phyloP scores from a whole-genome alignment of 768 basidiomycete species.

The Pleurotus eryngii region DNA sequence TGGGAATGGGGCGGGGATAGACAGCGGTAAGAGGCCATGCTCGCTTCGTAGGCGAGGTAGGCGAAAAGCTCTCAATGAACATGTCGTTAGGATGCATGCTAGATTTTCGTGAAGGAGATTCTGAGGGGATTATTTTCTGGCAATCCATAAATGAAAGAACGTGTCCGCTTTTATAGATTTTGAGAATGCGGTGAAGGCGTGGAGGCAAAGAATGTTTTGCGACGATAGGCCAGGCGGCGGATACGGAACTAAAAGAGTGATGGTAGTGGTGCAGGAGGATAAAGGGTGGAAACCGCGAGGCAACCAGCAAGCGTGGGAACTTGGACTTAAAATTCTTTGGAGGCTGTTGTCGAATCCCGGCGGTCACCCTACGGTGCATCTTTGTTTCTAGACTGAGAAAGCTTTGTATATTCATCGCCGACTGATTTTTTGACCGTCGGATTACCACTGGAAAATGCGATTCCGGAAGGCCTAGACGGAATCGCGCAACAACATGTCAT shows the following conservation, averaged over 20 bases:
- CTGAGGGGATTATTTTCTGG: background rate
- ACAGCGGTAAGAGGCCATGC: slow-evolving; percentile 17
- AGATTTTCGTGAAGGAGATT: background rate
- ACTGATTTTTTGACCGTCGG: no score
- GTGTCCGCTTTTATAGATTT: background rate
- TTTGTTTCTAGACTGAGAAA: no score
- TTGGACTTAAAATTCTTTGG: no score
- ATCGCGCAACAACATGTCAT: no score
- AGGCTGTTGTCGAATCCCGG: no score
- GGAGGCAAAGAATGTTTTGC: slow-evolving; percentile 1
- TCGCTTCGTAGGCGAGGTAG: slow-evolving; percentile 14
- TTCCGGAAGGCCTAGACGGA: no score
- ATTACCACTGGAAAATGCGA: no score
- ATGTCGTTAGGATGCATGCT: background rate
- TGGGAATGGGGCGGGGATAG: slow-evolving; percentile 64
- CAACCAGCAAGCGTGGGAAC: background rate
- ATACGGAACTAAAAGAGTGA: slow-evolving; percentile 5
- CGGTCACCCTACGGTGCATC: no score
- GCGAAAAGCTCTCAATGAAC: background rate
- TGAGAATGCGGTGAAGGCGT: background rate
- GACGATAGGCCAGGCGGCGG: background rate
- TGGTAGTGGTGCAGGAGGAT: background rate
- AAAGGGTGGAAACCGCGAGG: background rate
- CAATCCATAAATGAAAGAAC: background rate
- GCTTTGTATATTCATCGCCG: no score